Conservation (phyloP, 2,329 filamentous ascomycete genomes). For the Fusarium beomiforme region DNA sequence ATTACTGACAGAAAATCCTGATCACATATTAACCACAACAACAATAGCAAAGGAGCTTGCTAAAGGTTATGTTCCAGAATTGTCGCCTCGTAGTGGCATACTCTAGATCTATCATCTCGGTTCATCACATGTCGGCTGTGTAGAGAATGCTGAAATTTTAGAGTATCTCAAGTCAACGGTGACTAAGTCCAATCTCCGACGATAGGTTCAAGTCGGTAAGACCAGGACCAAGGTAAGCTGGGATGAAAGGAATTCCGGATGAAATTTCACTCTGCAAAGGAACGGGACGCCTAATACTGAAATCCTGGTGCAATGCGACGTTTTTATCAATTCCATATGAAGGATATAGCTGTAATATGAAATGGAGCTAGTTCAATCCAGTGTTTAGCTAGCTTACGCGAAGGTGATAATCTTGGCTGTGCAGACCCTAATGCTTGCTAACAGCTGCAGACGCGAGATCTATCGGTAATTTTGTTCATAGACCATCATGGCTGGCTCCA, state of each 20-base stretch:
- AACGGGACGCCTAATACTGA: neutral
- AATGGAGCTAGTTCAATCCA: neutral
- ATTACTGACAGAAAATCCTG: no score
- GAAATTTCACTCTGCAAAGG: neutral
- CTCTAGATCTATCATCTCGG: slow-evolving; percentile 47
- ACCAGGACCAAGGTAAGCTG: neutral
- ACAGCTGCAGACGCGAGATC: neutral
- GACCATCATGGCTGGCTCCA: neutral
- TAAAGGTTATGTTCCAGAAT: no score
- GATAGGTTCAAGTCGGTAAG: neutral
- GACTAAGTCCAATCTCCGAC: neutral
- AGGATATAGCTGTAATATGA: neutral
- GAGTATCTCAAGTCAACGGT: neutral
- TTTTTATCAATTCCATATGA: neutral
- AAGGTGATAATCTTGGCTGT: neutral
- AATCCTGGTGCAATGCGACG: neutral
- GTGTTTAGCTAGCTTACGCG: neutral
- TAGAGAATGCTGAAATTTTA: neutral
- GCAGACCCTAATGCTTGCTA: neutral
- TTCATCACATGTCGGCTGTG: slow-evolving; percentile 85
- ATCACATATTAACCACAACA: no score
- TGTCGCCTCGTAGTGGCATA: no score
- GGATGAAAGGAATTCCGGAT: neutral
- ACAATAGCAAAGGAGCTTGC: no score
- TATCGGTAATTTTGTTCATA: neutral